These are phyloP conservation scores for Debaryomyces subglobosus DNA, from an alignment of 1,139 yeast species.

Conservation along the genomic window DNA sequence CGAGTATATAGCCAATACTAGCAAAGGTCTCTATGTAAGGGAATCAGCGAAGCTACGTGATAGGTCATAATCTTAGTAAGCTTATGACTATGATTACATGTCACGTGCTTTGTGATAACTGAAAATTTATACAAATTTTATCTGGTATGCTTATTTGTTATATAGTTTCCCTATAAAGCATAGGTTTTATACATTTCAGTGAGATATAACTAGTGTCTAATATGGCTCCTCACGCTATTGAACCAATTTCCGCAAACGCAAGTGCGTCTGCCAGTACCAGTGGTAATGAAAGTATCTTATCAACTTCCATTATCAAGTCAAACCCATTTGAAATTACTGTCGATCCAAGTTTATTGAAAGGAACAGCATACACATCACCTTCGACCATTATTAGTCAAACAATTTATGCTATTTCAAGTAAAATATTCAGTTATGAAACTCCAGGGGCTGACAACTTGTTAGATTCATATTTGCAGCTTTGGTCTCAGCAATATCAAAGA, in stretches of 20 bases:
- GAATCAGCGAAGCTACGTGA: neutral
- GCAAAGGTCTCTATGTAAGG: neutral
- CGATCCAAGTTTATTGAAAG: slow-evolving; percentile 57
- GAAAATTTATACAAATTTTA: neutral
- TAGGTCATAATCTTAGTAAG: slow-evolving; percentile 2
- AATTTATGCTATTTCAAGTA: slow-evolving; percentile 61
- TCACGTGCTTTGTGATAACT: slow-evolving; percentile 16
- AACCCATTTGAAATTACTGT: slow-evolving; percentile 57
- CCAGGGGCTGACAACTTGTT: slow-evolving; percentile 64
- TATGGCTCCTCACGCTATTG: slow-evolving; percentile 18
- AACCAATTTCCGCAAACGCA: slow-evolving; percentile 1
- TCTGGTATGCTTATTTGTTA: neutral
- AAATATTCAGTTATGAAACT: slow-evolving; percentile 71
- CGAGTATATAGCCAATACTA: neutral
- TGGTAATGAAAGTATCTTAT: neutral
- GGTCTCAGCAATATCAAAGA: slow-evolving; percentile 59
- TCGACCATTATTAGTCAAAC: slow-evolving; percentile 65
- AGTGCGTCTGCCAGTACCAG: slow-evolving; percentile 3
- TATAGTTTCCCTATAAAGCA: neutral
- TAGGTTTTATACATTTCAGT: neutral
- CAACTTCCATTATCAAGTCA: slow-evolving; percentile 4
- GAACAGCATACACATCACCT: slow-evolving; percentile 62
- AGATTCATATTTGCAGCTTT: slow-evolving; percentile 61
- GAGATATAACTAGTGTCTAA: slow-evolving; percentile 1
- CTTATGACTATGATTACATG: slow-evolving; percentile 13